Percentiles rank a stretch among this genome's conserved stretches.
Conservation (phyloP, 257 asterid genomes). For the Rehmannia glutinosa region DNA sequence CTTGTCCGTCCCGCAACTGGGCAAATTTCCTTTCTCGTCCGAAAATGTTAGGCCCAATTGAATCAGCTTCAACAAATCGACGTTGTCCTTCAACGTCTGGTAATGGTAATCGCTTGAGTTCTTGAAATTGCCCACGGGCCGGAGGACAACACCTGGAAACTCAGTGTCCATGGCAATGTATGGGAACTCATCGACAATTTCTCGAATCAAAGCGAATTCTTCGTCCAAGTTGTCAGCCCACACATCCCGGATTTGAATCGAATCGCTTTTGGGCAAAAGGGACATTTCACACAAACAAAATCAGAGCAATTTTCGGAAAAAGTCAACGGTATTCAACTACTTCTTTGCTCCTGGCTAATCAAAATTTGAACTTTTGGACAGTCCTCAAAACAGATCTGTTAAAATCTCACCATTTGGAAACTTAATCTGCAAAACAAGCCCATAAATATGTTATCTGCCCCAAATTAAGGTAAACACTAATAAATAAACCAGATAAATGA, state of each 20-base stretch:
- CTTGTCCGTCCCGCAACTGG: slow-evolving; percentile 61
- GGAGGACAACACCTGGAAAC: slow-evolving; percentile 63
- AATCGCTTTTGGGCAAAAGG: slow-evolving; percentile 52
- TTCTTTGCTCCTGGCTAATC: neutral
- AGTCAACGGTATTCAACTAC: neutral
- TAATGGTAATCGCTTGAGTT: slow-evolving; percentile 52
- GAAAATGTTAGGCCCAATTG: slow-evolving; percentile 69
- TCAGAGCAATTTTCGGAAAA: slow-evolving; percentile 6
- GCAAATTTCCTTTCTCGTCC: slow-evolving; percentile 68
- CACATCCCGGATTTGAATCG: slow-evolving; percentile 71
- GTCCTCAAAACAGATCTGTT: slow-evolving; percentile 11
- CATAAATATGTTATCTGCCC: neutral
- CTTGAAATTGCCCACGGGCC: slow-evolving; percentile 61
- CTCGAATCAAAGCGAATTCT: slow-evolving; percentile 58
- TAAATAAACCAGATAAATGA: neutral
- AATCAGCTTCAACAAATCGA: slow-evolving; percentile 64
- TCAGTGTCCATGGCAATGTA: slow-evolving; percentile 82
- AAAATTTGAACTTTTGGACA: neutral
- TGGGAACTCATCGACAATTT: slow-evolving; percentile 59
- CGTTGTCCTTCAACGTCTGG: slow-evolving; percentile 63
- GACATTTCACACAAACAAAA: slow-evolving; percentile 40
- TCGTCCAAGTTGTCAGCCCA: slow-evolving; percentile 72
- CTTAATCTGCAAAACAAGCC: slow-evolving; percentile 39
- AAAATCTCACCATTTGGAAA: slow-evolving; percentile 5
- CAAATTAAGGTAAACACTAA: neutral